phyloP scores from a whole-genome alignment of 768 basidiomycete species.

The Mycena sanguinolenta region DNA sequence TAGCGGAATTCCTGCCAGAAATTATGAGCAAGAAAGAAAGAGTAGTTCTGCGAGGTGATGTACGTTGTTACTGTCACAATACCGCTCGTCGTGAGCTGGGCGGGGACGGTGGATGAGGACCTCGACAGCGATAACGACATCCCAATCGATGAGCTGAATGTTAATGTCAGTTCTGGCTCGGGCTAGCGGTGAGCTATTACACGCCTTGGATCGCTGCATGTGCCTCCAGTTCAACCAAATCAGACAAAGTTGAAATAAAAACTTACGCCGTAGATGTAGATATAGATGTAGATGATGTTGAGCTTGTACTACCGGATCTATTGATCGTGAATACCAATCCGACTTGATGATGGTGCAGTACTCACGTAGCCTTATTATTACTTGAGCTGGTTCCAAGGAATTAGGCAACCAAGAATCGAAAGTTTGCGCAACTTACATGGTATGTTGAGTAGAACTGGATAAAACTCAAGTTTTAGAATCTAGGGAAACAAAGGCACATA shows the following conservation, averaged over 20 bases:
- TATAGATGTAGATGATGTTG: not conserved
- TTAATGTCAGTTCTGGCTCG: not conserved
- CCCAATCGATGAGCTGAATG: not conserved
- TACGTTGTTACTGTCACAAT: constrained; percentile 6
- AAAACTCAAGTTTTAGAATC: not conserved
- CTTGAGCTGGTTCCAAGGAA: not conserved
- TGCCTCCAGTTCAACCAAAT: not conserved
- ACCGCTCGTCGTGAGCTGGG: not conserved
- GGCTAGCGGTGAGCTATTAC: no score
- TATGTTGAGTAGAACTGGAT: not conserved
- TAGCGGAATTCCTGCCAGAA: not conserved
- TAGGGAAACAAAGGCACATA: not conserved
- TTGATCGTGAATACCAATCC: not conserved
- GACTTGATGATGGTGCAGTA: not conserved
- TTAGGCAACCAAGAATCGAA: not conserved
- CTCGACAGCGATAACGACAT: not conserved
- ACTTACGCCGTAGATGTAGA: no score
- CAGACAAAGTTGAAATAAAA: not conserved
- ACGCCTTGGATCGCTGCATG: no score
- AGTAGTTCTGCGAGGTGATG: not conserved
- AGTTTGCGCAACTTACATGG: not conserved
- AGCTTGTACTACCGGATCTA: not conserved
- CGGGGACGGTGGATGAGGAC: not conserved
- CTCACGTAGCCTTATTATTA: not conserved
- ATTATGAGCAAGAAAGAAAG: not conserved